These are phyloP conservation scores for Neopestalotiopsis clavispora DNA, from an alignment of 2,329 filamentous ascomycete species.

Conservation along the genomic window DNA sequence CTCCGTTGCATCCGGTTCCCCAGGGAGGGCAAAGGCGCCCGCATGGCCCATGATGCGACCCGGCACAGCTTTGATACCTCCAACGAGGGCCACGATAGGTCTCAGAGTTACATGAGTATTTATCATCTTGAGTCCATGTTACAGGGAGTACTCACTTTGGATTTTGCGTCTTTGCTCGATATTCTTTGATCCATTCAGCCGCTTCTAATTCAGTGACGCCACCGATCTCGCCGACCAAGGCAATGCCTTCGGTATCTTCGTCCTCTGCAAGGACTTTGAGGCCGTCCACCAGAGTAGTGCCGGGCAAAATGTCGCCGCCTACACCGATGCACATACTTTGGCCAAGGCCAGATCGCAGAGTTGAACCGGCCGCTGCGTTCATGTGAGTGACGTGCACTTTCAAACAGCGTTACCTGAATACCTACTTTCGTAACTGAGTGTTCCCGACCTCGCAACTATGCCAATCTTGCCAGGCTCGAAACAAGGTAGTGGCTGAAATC, in stretches of 20 bases:
- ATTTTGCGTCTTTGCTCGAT: constrained; percentile 57
- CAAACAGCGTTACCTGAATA: background rate
- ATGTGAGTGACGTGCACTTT: constrained; percentile 10
- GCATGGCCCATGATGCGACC: constrained; percentile 80
- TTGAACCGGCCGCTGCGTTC: constrained; percentile 66
- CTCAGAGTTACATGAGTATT: constrained; percentile 38
- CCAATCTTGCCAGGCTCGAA: constrained; percentile 72
- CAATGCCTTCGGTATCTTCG: constrained; percentile 71
- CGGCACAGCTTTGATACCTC: constrained; percentile 65
- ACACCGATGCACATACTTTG: constrained; percentile 77
- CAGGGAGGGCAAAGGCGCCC: constrained; percentile 71
- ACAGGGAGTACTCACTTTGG: constrained; percentile 60
- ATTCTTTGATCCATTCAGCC: constrained; percentile 74
- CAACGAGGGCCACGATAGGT: constrained; percentile 75
- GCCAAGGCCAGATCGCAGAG: constrained; percentile 71
- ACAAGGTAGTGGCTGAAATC: constrained; percentile 77
- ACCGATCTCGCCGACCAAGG: constrained; percentile 75
- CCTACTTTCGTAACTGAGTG: constrained; percentile 69
- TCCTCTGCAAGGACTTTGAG: constrained; percentile 70
- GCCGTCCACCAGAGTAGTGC: constrained; percentile 76
- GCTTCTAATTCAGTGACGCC: constrained; percentile 73
- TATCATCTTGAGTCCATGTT: background rate
- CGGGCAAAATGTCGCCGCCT: constrained; percentile 74
- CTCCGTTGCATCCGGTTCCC: constrained; percentile 66
- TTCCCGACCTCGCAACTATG: constrained; percentile 76